Evolutionary conservation across 768 basidiomycete species (phyloP).

Genomic region (Lactarius vividus): DNA sequence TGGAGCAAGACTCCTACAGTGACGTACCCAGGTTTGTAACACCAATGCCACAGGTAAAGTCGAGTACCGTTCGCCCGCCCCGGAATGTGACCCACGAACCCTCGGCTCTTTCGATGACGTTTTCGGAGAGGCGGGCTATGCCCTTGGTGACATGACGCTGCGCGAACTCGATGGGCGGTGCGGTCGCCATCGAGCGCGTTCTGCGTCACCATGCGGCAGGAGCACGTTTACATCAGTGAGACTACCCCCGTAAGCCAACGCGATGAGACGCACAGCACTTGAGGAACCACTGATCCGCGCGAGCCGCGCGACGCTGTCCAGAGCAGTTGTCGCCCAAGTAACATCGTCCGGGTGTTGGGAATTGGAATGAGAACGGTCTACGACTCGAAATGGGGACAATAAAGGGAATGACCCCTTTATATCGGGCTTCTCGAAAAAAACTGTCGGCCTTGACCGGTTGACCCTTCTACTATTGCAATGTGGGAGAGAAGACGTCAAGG

Average conservation of each 20-base stretch:
- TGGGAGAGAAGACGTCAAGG: not conserved
- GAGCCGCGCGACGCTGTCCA: conserved; percentile 4
- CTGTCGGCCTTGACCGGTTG: not conserved
- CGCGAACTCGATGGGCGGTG: conserved; percentile 16
- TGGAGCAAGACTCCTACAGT: not conserved
- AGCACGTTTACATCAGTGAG: not conserved
- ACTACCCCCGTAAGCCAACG: not conserved
- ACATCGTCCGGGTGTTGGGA: not conserved
- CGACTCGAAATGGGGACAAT: not conserved
- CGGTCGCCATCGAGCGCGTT: conserved; percentile 21
- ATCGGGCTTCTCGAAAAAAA: not conserved
- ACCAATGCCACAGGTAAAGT: conserved; percentile 28
- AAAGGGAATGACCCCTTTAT: not conserved
- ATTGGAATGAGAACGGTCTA: not conserved
- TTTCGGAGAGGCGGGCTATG: conserved; percentile 19
- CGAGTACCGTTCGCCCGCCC: conserved; percentile 24
- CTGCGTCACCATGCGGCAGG: not conserved
- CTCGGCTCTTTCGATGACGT: conserved; percentile 18
- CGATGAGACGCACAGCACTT: not conserved
- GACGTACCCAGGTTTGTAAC: conserved; percentile 27
- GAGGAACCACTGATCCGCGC: not conserved
- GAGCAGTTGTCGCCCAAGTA: conserved; percentile 2
- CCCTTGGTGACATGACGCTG: conserved; percentile 25
- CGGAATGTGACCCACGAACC: conserved; percentile 28
- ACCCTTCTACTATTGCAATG: not conserved